Conservation (phyloP, 2,329 filamentous ascomycete genomes). For the Aspergillus pseudoglaucus region DNA sequence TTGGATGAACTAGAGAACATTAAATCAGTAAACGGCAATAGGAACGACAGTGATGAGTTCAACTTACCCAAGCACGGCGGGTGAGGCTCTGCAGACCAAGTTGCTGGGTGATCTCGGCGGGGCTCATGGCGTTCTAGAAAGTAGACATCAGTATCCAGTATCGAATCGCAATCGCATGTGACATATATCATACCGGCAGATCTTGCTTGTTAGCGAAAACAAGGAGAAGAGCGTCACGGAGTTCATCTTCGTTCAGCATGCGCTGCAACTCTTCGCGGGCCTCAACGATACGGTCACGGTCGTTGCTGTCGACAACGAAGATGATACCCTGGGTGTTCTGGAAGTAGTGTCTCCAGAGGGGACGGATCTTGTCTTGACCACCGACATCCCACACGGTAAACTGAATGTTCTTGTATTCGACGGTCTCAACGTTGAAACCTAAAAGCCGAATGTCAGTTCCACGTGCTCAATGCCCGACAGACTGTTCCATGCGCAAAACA, state of each 20-base stretch:
- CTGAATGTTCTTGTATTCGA: constrained; percentile 99
- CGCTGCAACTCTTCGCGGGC: constrained; percentile 93
- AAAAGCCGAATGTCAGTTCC: background rate
- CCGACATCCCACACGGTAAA: constrained; percentile 99
- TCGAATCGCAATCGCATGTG: background rate
- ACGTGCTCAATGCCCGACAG: too few species aligned
- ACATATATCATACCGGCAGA: constrained; percentile 67
- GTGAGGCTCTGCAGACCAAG: constrained; percentile 98
- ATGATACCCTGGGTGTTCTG: constrained; percentile 99
- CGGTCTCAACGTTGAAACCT: constrained; percentile 99
- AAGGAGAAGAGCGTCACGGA: constrained; percentile 90
- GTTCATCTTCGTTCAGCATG: constrained; percentile 98
- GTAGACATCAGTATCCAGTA: constrained; percentile 22
- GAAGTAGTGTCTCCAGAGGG: constrained; percentile 99
- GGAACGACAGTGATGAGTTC: background rate
- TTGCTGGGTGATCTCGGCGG: constrained; percentile 99
- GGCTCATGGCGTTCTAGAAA: constrained; percentile 93
- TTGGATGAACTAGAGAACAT: constrained; percentile 82
- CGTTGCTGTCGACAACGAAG: constrained; percentile 98
- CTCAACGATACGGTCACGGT: constrained; percentile 96
- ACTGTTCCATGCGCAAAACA: constrained; percentile 1
- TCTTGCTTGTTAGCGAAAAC: constrained; percentile 99
- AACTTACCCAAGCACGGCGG: constrained; percentile 95
- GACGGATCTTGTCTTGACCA: constrained; percentile 99
- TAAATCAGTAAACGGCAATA: constrained; percentile 1